These are phyloP conservation scores for Geotrichum cucujoidarum DNA, from an alignment of 1,139 yeast species.

Conservation along the genomic window DNA sequence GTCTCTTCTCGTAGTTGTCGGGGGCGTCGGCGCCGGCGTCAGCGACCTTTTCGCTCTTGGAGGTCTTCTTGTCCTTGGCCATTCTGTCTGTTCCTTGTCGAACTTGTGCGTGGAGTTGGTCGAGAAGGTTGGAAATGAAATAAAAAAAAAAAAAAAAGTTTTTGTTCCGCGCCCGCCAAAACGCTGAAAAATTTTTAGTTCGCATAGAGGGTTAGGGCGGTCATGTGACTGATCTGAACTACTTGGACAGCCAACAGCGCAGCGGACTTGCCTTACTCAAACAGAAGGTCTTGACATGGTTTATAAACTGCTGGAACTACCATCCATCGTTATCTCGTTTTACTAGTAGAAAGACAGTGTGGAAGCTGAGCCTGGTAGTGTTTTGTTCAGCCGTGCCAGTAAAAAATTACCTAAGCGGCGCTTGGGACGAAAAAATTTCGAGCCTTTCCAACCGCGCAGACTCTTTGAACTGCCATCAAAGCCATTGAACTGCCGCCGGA, in stretches of 20 bases:
- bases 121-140: neutral
- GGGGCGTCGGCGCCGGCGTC: slow-evolving; percentile 35
- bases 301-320: too few relatives aligned
- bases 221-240: neutral
- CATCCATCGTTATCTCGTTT: too few relatives aligned
- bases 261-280: too few relatives aligned
- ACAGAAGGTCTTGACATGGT: too few relatives aligned
- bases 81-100: slow-evolving; percentile 24
- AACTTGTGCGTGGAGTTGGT: neutral
- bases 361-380: too few relatives aligned
- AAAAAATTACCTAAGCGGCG: too few relatives aligned
- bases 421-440: too few relatives aligned
- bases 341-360: too few relatives aligned
- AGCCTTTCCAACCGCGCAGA: too few relatives aligned
- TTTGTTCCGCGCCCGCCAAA: neutral
- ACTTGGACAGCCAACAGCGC: neutral
- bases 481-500: too few relatives aligned
- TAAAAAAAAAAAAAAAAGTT: neutral
- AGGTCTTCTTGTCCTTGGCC: slow-evolving; percentile 33
- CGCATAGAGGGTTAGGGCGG: neutral
- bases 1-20: slow-evolving; percentile 87
- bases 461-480: too few relatives aligned
- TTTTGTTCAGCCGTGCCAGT: too few relatives aligned
- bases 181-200: slow-evolving; percentile 11
- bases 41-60: slow-evolving; percentile 24